Base-by-base conservation (phyloP, 2,329 filamentous ascomycete species). In the Aschersonia sp. region DNA sequence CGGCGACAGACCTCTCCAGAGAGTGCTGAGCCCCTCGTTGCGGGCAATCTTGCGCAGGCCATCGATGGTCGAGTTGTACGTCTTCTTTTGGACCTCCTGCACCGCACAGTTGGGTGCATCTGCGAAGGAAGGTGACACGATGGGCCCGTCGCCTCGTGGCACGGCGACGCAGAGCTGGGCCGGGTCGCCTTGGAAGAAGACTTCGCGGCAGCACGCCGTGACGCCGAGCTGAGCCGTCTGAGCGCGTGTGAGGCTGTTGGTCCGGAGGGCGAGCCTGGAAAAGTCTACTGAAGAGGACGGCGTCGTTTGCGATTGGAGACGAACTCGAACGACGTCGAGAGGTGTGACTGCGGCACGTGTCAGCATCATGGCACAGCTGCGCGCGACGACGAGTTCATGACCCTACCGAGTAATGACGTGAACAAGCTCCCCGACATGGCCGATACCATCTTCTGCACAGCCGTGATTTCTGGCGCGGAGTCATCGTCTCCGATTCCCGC, bases 1-100 rank as follows among this genome's bases (percentile, higher is more conserved):
- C 0, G 92, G 90, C n/a, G 86, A 94, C 5, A 98, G 70, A 0
- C 92, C 92, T 51, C 92, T 78, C 90, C 92, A 98, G 37, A 98
- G 67, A 2, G 89, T 92, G 30, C 77, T 76, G 10, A 88, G 59
- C 1, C 92, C 92, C 67, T 98, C 92, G 61, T 97, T 88, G 44
- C 87, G 81, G 12, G 92, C 88, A 58, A 98, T 98, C 70, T 98
- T 98, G 52, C 83, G 80, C 50, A 98, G 66, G 1, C 88, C 92
- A 58, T 98, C 92, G 55, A 95, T 73, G 0, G 92, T 98, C 8
- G 89, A 94, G 56, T 82, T 89, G 63, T 94, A 92, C 0, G 81
- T 89, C 52, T 80, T 82, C 52, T 83, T 79, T 58, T 94, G 84
- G 6, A 82, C 81, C 65, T 95, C 85, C 64, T 95, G 85, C 42